A percentile compares a stretch with the other conserved stretches of the same genome.
Evolutionary conservation across 306 rosid species (phyloP).

Genomic region (Canavalia gladiata): DNA sequence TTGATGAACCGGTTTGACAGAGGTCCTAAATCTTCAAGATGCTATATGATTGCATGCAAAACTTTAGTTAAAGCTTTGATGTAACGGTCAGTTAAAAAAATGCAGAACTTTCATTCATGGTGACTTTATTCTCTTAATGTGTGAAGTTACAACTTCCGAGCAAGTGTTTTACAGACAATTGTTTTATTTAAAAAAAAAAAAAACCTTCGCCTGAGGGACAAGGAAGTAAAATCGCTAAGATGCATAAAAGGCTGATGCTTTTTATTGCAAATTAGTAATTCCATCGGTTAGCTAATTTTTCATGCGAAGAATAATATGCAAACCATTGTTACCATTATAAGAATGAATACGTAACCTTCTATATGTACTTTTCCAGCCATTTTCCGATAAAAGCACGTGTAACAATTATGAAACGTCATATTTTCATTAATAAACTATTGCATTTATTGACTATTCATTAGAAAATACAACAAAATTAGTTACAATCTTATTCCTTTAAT

Average conservation of each 20-base stretch:
- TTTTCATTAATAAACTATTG: no score
- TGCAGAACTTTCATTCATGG: not conserved
- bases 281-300: not conserved
- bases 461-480: no score
- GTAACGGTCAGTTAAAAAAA: slow-evolving; percentile 40
- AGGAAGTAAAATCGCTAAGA: not conserved
- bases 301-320: not conserved
- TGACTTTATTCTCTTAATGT: slow-evolving; percentile 30
- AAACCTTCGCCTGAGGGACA: not conserved
- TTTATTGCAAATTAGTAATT: not conserved
- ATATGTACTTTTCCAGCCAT: no score
- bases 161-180: slow-evolving; percentile 14
- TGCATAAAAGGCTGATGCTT: no score
- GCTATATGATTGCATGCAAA: slow-evolving; percentile 46
- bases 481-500: no score
- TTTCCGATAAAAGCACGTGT: no score
- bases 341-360: no score
- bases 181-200: not conserved
- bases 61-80: slow-evolving; percentile 34
- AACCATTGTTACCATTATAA: not conserved
- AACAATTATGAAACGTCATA: no score
- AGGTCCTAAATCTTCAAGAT: slow-evolving; percentile 33
- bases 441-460: no score
- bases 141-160: not conserved
- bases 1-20: not conserved